Percentiles rank a stretch among this genome's conserved stretches.
These are phyloP conservation scores for Lactarius vividus DNA, from an alignment of 768 basidiomycete species.

Conservation along the genomic window DNA sequence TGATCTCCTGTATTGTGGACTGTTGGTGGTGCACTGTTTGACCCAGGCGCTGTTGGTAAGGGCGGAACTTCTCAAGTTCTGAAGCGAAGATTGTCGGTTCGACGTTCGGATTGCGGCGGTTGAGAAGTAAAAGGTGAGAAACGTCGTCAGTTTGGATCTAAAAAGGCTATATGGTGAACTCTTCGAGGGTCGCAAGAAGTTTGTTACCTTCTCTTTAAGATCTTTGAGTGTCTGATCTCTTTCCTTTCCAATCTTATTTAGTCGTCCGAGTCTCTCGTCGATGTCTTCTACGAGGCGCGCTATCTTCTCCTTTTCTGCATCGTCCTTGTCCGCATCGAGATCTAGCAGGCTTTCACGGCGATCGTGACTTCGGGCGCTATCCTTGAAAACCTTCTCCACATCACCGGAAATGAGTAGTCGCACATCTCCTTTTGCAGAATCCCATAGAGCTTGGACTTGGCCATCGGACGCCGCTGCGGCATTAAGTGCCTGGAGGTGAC, in stretches of 20 bases:
- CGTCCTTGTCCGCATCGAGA: slow-evolving; percentile 66
- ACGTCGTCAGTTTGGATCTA: slow-evolving; percentile 96
- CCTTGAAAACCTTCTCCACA: slow-evolving; percentile 62
- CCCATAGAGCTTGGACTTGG: slow-evolving; percentile 74
- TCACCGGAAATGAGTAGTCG: slow-evolving; percentile 55
- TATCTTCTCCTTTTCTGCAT: slow-evolving; percentile 67
- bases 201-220: slow-evolving; percentile 85
- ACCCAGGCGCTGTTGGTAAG: slow-evolving; percentile 80
- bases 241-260: slow-evolving; percentile 84
- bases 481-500: slow-evolving; percentile 65
- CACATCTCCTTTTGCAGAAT: slow-evolving; percentile 63
- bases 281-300: slow-evolving; percentile 65
- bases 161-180: slow-evolving; percentile 4
- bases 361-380: slow-evolving; percentile 42
- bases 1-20: slow-evolving; percentile 68
- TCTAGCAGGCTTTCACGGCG: slow-evolving; percentile 58
- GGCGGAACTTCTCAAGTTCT: slow-evolving; percentile 94
- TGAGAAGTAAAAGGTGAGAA: slow-evolving; percentile 88
- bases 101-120: slow-evolving; percentile 77
- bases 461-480: slow-evolving; percentile 77
- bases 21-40: slow-evolving; percentile 80
- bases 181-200: not conserved
- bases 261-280: slow-evolving; percentile 69
- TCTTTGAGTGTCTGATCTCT: slow-evolving; percentile 86
- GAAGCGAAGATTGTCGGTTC: slow-evolving; percentile 88